Evolutionary conservation across 1,284 basidiomycete species (phyloP), one percentile per base, ranked within the genome.

Genomic region (Phaffia rhodozyma): DNA sequence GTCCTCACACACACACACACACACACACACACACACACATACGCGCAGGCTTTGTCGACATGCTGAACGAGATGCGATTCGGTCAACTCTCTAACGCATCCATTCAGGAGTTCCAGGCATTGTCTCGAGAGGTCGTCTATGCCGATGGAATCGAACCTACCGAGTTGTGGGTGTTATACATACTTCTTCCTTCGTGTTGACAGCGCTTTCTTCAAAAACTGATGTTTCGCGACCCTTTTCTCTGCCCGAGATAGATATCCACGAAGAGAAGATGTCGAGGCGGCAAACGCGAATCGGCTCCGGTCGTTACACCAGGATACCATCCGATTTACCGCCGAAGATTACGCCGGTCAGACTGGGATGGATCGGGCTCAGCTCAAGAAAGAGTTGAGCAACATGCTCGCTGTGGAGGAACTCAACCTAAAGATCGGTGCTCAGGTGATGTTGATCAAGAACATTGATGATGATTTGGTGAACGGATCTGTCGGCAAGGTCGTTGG

Each of bases 31-130:
- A n/a, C n/a, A n/a, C 68, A 88, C 32, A 9, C 32, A 34, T 34
- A 34, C 32, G 9, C 9, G 9, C 32, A 34, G 90, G 79, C 60
- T 94, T 96, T 69, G 83, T 96, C 61, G 82, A 89, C 70, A 90
- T 96, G 81, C 77, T 97, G 54, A 94, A 94, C 71, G 85, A 90
- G 72, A 88, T 94, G 84, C 84, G 91, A 20, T 86, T 87, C 69
- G 92, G 91, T 4, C 77, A 72, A n/a, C 75, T 92, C 67, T 78
- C 82, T 7, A 67, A 73, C 7, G 72, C 76, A 5, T 86, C 86
- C 0, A 81, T 86, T 62, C 64, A 73, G 5, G 80, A 78, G 29
- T 91, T 93, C 77, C 78, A 77, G 62, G 71, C 74, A 1, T 77
- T 94, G 7, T 78, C 80, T 3, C 80, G 89, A 21, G 27, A 79